Evolutionary conservation across 495 filamentous ascomycete species (phyloP).

Genomic region (Lepraria neglecta): DNA sequence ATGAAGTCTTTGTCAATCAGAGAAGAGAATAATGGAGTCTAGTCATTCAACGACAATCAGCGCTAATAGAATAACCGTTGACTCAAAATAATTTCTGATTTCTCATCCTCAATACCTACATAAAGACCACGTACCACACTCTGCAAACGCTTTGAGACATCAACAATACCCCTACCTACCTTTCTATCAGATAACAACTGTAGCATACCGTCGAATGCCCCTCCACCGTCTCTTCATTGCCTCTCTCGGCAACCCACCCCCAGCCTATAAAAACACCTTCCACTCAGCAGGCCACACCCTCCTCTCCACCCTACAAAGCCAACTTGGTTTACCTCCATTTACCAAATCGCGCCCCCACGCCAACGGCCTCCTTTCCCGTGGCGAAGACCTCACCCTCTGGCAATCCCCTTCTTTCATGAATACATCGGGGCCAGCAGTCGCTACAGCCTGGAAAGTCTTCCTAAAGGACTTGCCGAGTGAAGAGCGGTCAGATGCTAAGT

Average conservation of each 20-base stretch:
- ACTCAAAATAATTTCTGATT: too few relatives aligned
- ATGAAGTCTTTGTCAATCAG: too few relatives aligned
- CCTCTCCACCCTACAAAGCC: constrained; percentile 47
- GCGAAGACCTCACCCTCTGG: constrained; percentile 56
- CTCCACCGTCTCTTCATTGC: constrained; percentile 55
- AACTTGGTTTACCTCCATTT: constrained; percentile 45
- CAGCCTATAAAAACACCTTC: constrained; percentile 60
- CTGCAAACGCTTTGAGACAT: too few relatives aligned
- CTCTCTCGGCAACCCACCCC: constrained; percentile 63
- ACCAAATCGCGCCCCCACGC: constrained; percentile 35
- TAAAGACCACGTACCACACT: too few relatives aligned
- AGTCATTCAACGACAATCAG: too few relatives aligned
- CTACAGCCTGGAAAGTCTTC: constrained; percentile 39
- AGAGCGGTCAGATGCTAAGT: constrained; percentile 34
- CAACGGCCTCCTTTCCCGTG: constrained; percentile 37
- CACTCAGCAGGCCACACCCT: constrained; percentile 76
- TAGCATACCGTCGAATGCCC: constrained; percentile 28
- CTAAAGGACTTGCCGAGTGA: constrained; percentile 34
- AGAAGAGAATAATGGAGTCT: too few relatives aligned
- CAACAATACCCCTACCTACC: too few relatives aligned
- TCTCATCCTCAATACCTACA: too few relatives aligned
- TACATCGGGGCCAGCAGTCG: constrained; percentile 49
- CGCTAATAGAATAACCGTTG: too few relatives aligned
- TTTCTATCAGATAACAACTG: neutral
- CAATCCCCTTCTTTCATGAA: constrained; percentile 74